Conservation (phyloP, 2,329 filamentous ascomycete species). For the Aureobasidium sp. region DNA sequence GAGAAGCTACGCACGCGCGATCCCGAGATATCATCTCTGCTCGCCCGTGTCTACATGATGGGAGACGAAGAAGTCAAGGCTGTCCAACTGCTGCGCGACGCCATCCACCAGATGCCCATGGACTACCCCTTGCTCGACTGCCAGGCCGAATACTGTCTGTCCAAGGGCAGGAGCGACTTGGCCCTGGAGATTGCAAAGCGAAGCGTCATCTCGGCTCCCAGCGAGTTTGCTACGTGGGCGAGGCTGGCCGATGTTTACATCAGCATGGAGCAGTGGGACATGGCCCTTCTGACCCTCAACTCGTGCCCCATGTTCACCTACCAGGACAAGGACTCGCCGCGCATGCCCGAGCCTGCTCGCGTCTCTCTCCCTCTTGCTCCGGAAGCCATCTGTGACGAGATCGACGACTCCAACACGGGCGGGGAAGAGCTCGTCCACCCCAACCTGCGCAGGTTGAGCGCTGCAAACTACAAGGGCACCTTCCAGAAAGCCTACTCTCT, state of each 20-base stretch:
- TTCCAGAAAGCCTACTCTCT: conserved; percentile 93
- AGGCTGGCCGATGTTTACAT: conserved; percentile 89
- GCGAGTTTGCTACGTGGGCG: conserved; percentile 96
- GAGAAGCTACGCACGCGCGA: conserved; percentile 89
- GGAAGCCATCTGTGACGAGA: conserved; percentile 88
- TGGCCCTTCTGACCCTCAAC: conserved; percentile 88
- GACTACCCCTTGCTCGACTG: conserved; percentile 94
- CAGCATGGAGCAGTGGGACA: conserved; percentile 89
- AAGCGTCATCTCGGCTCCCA: conserved; percentile 88
- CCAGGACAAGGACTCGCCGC: conserved; percentile 91
- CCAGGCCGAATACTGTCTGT: conserved; percentile 83
- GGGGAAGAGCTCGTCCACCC: conserved; percentile 83
- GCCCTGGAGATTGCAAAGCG: conserved; percentile 89
- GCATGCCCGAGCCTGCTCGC: conserved; percentile 87
- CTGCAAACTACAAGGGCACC: conserved; percentile 84
- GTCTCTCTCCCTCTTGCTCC: conserved; percentile 78
- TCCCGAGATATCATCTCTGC: conserved; percentile 83
- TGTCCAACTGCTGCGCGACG: conserved; percentile 76
- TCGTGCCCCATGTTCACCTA: conserved; percentile 99
- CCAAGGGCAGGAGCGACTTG: conserved; percentile 78
- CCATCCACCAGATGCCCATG: conserved; percentile 87
- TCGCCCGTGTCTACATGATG: conserved; percentile 85
- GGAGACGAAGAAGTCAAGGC: conserved; percentile 97
- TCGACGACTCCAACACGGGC: conserved; percentile 76
- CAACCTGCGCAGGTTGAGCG: conserved; percentile 74